A percentile compares a stretch with the other conserved stretches of the same genome.
These are phyloP conservation scores for Glycine soja DNA, from an alignment of 306 rosid genomes.

Conservation along the genomic window DNA sequence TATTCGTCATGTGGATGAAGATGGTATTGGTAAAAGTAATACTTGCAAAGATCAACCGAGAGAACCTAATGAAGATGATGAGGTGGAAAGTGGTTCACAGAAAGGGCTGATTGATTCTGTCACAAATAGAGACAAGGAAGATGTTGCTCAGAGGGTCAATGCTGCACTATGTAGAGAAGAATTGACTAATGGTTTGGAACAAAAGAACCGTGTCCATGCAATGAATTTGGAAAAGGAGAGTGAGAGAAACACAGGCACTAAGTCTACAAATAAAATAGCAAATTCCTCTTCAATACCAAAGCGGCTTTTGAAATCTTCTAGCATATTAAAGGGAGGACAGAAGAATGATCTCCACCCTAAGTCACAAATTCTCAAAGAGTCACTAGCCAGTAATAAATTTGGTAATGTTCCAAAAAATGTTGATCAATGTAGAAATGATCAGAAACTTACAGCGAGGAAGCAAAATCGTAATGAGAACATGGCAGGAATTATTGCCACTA, in stretches of 20 bases:
- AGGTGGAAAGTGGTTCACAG: conserved; percentile 28
- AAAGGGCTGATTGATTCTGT: conserved; percentile 20
- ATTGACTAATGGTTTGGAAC: conserved; percentile 36
- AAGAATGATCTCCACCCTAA: conserved; percentile 35
- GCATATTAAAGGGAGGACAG: conserved; percentile 47
- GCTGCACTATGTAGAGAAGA: conserved; percentile 41
- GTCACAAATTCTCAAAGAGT: conserved; percentile 44
- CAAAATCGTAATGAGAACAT: conserved; percentile 45
- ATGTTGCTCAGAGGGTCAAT: conserved; percentile 43
- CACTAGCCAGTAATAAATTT: conserved; percentile 21
- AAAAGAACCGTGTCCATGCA: conserved; percentile 1
- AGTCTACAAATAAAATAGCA: conserved; percentile 26
- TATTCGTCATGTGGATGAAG: conserved; percentile 28
- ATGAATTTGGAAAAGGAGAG: conserved; percentile 45
- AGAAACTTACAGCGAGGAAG: conserved; percentile 47
- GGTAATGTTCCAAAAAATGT: conserved; percentile 39
- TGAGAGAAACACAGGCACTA: conserved; percentile 40
- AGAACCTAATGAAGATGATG: conserved; percentile 44
- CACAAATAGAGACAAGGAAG: conserved; percentile 37
- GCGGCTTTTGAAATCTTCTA: conserved; percentile 42
- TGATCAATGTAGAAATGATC: conserved; percentile 46
- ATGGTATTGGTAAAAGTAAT: conserved; percentile 29
- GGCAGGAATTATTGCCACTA: conserved; percentile 31
- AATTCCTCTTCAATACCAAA: conserved; percentile 44
- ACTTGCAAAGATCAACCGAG: conserved; percentile 33